Evolutionary conservation across 106 monocot species (phyloP).

Genomic region (Amphibolis antarctica): DNA sequence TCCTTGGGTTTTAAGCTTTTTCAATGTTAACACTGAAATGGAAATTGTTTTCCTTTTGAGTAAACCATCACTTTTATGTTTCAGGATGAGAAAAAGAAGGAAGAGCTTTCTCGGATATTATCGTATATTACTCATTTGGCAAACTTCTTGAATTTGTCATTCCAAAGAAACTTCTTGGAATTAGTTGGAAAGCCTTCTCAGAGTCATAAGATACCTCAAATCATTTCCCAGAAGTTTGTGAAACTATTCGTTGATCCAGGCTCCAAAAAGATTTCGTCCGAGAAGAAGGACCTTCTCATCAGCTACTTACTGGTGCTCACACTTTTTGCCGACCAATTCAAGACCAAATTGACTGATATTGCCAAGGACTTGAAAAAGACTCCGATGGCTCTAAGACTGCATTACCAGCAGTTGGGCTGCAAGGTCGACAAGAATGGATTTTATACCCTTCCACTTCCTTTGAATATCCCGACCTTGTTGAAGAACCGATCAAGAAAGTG

Average conservation of each 20-base stretch:
- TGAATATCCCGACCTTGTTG: conserved; percentile 23
- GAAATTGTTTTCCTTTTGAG: background rate
- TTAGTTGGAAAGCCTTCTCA: background rate
- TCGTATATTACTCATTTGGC: conserved; percentile 78
- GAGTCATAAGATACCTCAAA: conserved; percentile 29
- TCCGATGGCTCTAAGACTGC: conserved; percentile 17
- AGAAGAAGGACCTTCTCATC: conserved; percentile 64
- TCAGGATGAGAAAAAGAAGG: conserved; percentile 49
- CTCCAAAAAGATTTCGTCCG: conserved; percentile 26
- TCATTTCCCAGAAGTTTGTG: conserved; percentile 33
- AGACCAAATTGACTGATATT: conserved; percentile 41
- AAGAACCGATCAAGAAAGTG: background rate
- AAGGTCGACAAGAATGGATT: background rate
- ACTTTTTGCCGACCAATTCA: conserved; percentile 60
- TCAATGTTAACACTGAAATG: background rate
- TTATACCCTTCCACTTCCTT: conserved; percentile 58
- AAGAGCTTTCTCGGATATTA: conserved; percentile 38
- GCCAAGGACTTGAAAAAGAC: conserved; percentile 57
- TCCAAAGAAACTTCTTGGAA: background rate
- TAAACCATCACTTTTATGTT: conserved; percentile 3
- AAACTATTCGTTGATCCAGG: conserved; percentile 39
- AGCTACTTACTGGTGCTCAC: conserved; percentile 78
- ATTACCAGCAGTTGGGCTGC: conserved; percentile 61
- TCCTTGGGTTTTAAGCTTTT: background rate
- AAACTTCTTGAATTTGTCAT: conserved; percentile 19